These are phyloP conservation scores for Diplogelasinospora grovesii DNA, from an alignment of 495 filamentous ascomycete species.

Conservation along the genomic window DNA sequence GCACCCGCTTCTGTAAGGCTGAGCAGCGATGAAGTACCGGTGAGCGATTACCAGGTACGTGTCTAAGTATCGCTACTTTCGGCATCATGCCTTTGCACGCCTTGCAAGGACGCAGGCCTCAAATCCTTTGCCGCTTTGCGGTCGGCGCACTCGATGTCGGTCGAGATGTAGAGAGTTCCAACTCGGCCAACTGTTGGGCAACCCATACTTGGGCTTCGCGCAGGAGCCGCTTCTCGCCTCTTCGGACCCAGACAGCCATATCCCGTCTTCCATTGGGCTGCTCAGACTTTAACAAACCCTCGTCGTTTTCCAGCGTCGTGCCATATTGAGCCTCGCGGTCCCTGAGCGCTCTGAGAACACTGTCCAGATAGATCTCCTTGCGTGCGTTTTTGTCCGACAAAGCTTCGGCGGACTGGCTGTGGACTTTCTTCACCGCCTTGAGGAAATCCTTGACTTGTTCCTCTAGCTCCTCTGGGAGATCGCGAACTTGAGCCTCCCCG, in stretches of 20 bases:
- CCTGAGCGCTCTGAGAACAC: constrained; percentile 34
- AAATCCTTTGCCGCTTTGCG: constrained; percentile 18
- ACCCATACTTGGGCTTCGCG: constrained; percentile 34
- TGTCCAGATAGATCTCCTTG: constrained; percentile 30
- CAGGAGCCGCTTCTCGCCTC: constrained; percentile 74
- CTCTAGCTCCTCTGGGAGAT: constrained; percentile 30
- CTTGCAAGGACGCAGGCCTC: background rate
- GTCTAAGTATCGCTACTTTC: background rate
- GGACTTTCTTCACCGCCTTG: constrained; percentile 35
- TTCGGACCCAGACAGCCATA: constrained; percentile 71
- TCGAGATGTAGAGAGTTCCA: too few relatives aligned
- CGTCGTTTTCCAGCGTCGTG: constrained; percentile 59
- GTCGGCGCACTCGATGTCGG: too few relatives aligned
- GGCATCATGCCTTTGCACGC: background rate
- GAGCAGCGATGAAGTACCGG: too few relatives aligned
- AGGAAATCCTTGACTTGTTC: constrained; percentile 34
- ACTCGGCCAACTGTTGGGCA: constrained; percentile 5
- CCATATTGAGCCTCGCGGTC: constrained; percentile 49
- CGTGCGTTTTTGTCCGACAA: constrained; percentile 34
- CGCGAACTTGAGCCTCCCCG: constrained; percentile 22
- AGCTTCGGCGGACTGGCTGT: constrained; percentile 10
- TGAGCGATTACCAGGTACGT: too few relatives aligned
- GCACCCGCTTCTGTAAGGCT: too few relatives aligned
- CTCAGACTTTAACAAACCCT: constrained; percentile 36
- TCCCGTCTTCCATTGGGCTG: constrained; percentile 30